These are phyloP conservation scores for Chaetomium sp. DNA, from an alignment of 2,329 filamentous ascomycete species.

Conservation along the genomic window DNA sequence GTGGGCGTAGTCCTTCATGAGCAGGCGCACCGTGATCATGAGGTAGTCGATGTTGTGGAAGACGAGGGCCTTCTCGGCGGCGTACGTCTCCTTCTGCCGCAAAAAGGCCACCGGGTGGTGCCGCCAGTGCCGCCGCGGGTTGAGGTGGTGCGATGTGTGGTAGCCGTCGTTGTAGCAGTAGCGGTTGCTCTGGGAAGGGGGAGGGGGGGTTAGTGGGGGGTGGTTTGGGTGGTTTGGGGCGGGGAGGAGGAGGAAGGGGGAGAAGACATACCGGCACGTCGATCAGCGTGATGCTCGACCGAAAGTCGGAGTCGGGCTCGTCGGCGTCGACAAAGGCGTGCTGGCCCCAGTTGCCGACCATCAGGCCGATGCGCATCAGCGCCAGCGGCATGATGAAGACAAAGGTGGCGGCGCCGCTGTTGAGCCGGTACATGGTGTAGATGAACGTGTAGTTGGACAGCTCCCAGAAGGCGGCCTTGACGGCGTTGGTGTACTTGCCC, in stretches of 20 bases:
- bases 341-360: constrained; percentile 21
- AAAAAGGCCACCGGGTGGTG: constrained; percentile 14
- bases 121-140: constrained; percentile 17
- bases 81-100: constrained; percentile 12
- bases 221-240: neutral
- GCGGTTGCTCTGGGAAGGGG: constrained; percentile 6
- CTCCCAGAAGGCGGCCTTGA: constrained; percentile 10
- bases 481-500: neutral
- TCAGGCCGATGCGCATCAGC: constrained; percentile 13
- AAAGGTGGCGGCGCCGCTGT: constrained; percentile 1
- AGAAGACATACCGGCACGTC: constrained; percentile 11
- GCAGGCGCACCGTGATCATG: constrained; percentile 8
- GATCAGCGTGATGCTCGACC: constrained; percentile 12
- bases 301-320: constrained; percentile 18
- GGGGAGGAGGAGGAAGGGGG: neutral
- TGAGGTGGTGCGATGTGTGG: constrained; percentile 19
- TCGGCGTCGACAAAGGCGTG: constrained; percentile 16
- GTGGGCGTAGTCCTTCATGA: constrained; percentile 3
- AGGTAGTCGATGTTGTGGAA: constrained; percentile 20
- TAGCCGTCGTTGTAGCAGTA: constrained; percentile 22
- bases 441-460: constrained; percentile 11
- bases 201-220: neutral
- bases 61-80: constrained; percentile 7
- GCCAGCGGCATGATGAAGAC: neutral
- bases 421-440: constrained; percentile 5